Base-by-base conservation (phyloP, 1,284 basidiomycete species). In the Ceratobasidium sp. region DNA sequence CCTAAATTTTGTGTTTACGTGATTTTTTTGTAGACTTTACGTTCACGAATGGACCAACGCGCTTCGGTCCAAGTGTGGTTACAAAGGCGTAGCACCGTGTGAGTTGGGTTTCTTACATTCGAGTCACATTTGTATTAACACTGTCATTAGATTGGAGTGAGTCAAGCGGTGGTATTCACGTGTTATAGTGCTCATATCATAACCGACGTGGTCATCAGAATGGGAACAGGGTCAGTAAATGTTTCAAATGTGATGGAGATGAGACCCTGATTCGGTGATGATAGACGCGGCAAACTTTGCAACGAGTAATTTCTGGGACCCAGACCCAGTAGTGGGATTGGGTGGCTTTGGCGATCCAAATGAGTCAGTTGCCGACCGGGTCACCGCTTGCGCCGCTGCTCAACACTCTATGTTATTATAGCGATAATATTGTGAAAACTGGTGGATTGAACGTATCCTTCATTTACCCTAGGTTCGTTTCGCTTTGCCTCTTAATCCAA, bases 41-140 rank as follows among this genome's bases (percentile, higher is more conserved):
- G 29, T 67, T 8, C 65, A 67, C 27, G 31, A 67, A 29, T 67
- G 65, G 65, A 67, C 65, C 50, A 67, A 67, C 51, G 36, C 51
- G 6, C 51, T 67, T 2, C 48, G 65, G 1, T 19, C 14, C 7
- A n/a, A 54, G 51, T 67, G 65, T 19, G 51, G 51, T 1, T 67
- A 67, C 33, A 67, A 67, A 36, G 65, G 65, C 4, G 24, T 33
- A 17, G 14, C n/a, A 24, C 45, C 47, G 14, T 66, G 45, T 66
- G 22, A 50, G 48, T 50, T n/a, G 5, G 11, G 47, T 29, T 19
- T 3, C 15, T 51, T 36, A 3, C 2, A 5, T 36, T 41, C 11
- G 36, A 41, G 11, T 41, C 36, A 41, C 11, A 11, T 11, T 41
- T 11, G 36, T 41, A 11, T 11, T 41, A n/a, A n/a, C 36, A 41